Evolutionary conservation across 768 basidiomycete species (phyloP).

Genomic region (Mycena galericulata): DNA sequence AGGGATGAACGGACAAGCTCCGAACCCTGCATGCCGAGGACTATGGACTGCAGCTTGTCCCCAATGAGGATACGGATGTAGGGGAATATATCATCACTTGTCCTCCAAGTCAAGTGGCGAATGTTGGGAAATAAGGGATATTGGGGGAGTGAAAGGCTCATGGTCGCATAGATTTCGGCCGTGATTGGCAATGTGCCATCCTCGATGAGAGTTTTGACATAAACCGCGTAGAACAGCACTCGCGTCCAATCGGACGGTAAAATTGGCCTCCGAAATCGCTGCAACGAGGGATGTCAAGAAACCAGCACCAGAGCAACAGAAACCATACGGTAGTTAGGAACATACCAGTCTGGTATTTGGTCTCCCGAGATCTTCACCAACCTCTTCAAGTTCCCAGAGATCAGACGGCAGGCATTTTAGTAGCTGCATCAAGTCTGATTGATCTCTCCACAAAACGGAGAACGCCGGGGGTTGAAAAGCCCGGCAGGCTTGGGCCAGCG

Average conservation of each 20-base stretch:
- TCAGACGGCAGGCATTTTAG: slow-evolving; percentile 20
- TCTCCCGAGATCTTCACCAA: neutral
- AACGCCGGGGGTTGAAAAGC: slow-evolving; percentile 17
- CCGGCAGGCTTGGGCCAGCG: slow-evolving; percentile 1
- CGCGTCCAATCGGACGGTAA: slow-evolving; percentile 10
- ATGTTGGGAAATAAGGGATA: slow-evolving; percentile 20
- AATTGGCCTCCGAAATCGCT: slow-evolving; percentile 11
- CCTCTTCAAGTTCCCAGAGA: slow-evolving; percentile 1
- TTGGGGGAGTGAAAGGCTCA: slow-evolving; percentile 14
- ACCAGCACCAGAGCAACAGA: too few relatives aligned
- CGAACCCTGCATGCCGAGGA: slow-evolving; percentile 1
- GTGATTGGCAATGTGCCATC: neutral
- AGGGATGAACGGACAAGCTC: neutral
- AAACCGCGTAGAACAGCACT: slow-evolving; percentile 15
- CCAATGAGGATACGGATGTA: slow-evolving; percentile 17
- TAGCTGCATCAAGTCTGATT: neutral
- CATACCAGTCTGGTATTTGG: neutral
- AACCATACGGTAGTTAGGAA: neutral
- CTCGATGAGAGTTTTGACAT: slow-evolving; percentile 15
- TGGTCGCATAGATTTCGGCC: neutral
- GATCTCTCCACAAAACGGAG: slow-evolving; percentile 14
- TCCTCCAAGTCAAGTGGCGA: slow-evolving; percentile 16
- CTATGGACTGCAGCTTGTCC: slow-evolving; percentile 2
- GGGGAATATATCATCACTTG: slow-evolving; percentile 11
- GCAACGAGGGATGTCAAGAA: neutral